These are phyloP conservation scores for Haematococcus sp. DNA, from an alignment of 139 green algal species.

Conservation along the genomic window DNA sequence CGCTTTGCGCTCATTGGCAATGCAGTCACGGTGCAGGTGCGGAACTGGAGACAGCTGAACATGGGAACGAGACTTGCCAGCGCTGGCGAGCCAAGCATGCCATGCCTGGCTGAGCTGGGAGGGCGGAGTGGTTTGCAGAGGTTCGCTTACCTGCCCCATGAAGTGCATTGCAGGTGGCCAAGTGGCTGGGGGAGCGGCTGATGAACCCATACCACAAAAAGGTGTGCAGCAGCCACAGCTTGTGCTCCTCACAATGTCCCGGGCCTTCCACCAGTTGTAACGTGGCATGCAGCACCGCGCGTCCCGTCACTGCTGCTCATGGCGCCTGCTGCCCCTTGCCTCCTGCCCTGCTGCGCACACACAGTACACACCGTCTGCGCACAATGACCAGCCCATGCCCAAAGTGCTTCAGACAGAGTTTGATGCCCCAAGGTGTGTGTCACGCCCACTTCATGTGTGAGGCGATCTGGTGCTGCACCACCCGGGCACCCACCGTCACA, in stretches of 20 bases:
- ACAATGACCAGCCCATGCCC: too few relatives aligned
- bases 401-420: neutral
- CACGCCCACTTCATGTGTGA: too few relatives aligned
- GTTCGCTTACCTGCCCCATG: too few relatives aligned
- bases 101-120: neutral
- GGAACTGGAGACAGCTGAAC: neutral
- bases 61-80: neutral
- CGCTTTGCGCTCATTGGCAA: constrained; percentile 80
- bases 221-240: constrained; percentile 21
- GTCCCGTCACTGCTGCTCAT: neutral
- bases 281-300: neutral
- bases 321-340: neutral
- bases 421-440: neutral
- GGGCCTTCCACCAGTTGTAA: neutral
- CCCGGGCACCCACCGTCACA: too few relatives aligned
- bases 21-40: constrained; percentile 72
- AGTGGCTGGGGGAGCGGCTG: constrained; percentile 75
- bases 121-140: too few relatives aligned
- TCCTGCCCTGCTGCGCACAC: too few relatives aligned
- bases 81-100: neutral
- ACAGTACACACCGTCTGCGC: neutral
- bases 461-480: too few relatives aligned
- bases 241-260: neutral
- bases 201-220: constrained; percentile 63
- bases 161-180: constrained; percentile 48